A percentile compares a stretch with the other conserved stretches of the same genome.
Evolutionary conservation across 441 rosid genomes (phyloP).

Genomic region (Erodium texanum): DNA sequence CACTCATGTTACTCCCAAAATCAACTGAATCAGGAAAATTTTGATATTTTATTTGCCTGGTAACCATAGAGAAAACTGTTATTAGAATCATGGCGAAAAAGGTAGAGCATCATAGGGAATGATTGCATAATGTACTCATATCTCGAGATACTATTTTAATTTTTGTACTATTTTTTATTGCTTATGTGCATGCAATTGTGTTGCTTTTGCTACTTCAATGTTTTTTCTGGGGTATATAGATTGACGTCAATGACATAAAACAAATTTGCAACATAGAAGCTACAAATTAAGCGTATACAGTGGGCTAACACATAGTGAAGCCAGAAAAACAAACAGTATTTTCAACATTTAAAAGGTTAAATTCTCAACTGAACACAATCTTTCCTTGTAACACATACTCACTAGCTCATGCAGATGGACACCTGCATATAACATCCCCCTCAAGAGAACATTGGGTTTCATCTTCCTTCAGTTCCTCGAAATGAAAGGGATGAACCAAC

Average conservation of each 20-base stretch:
- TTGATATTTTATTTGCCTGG: background rate
- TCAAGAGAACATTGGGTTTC: background rate
- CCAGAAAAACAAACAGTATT: too few species aligned
- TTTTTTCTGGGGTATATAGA: background rate
- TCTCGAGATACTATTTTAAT: background rate
- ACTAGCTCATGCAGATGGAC: too few species aligned
- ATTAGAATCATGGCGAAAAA: too few species aligned
- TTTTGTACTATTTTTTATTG: background rate
- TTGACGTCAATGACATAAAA: background rate
- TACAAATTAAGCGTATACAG: background rate
- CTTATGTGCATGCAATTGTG: background rate
- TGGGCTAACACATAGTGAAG: too few species aligned
- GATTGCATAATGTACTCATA: background rate
- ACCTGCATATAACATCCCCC: too few species aligned
- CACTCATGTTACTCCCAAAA: constrained; percentile 38
- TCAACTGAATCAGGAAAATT: constrained; percentile 19
- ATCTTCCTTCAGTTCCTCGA: background rate
- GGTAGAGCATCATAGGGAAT: too few species aligned
- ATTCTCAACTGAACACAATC: too few species aligned
- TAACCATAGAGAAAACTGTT: background rate
- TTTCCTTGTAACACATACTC: too few species aligned
- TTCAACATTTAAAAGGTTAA: too few species aligned
- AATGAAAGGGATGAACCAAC: background rate
- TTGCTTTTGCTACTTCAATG: background rate
- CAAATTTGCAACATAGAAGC: background rate